These are phyloP conservation scores for Nyctanthes arbortristis DNA, from an alignment of 257 asterid species.

Conservation along the genomic window DNA sequence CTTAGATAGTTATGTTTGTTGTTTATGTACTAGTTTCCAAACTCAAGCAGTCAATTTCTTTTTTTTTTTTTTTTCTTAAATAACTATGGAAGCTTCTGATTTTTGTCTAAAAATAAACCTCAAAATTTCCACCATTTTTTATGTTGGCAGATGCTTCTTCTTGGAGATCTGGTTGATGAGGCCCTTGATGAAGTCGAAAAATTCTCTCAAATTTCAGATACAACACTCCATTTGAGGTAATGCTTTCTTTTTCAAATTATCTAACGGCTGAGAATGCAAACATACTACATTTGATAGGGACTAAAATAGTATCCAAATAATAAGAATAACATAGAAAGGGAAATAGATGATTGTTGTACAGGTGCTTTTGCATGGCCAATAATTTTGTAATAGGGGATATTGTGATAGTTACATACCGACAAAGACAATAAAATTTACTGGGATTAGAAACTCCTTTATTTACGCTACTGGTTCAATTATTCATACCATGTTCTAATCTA, in stretches of 20 bases:
- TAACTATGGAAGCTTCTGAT: not conserved
- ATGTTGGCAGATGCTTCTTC: conserved; percentile 64
- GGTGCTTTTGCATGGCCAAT: no score
- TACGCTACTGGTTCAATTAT: no score
- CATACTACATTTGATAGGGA: not conserved
- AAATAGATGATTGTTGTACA: not conserved
- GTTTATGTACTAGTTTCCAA: conserved; percentile 1
- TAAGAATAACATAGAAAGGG: not conserved
- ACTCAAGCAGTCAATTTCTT: not conserved
- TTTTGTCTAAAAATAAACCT: conserved; percentile 20
- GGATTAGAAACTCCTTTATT: no score
- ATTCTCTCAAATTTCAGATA: conserved; percentile 39
- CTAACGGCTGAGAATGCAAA: not conserved
- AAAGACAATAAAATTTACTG: no score
- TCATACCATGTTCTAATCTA: no score
- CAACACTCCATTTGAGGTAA: conserved; percentile 66
- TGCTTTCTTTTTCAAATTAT: conserved; percentile 12
- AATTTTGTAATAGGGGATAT: no score
- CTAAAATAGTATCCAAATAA: not conserved
- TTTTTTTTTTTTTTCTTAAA: no score
- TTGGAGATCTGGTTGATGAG: conserved; percentile 83
- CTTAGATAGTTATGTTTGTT: no score
- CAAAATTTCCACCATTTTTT: conserved; percentile 9
- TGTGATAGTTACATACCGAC: no score
- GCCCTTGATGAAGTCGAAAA: conserved; percentile 70